Base-by-base conservation (phyloP, 148 eudicot genomes). In the Rhododendron simsii region DNA sequence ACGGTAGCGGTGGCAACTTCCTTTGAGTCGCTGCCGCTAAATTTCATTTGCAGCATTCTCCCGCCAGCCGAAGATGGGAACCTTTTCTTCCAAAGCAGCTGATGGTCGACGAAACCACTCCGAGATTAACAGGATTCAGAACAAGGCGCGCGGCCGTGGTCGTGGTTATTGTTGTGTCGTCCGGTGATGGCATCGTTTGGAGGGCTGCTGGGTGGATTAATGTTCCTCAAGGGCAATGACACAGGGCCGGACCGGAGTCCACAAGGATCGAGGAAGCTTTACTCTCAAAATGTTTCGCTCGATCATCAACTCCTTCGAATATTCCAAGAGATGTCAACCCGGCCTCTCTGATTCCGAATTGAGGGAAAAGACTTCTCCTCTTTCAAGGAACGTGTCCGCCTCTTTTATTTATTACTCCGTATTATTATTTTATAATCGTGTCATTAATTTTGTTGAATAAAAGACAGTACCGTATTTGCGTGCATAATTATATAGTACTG, bases 141-240 rank as follows among this genome's bases (percentile, higher is more conserved):
- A 86, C 81, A 14, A 23, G 85, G 85, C 44, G 80, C 20, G 7
- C 7, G 7, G 47, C 41, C 47, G 26, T 45, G 69, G 7, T 44
- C 47, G 12, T 78, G 44, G 7, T 78, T 44, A 0, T 39, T 37
- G 21, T 78, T 53, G 13, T 59, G 41, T 0, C n/a, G 53, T 53
- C 7, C 33, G 44, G 76, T 89, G 76, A 23, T 76, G 86, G 93
- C 91, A 21, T 85, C 90, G 5, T 83, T 92, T 74, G 96, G 96
- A 78, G 95, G 96, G 23, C 86, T 94, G 26, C 86, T 94, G 26
- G 91, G 96, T 30, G 93, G 98, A 30, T 30, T 30, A 30, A 84
- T 94, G 3, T 94, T 94, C 2, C 93, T 95, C 85, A 92, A 87
- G 81, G 97, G 95, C 8, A 86, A 87, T 6, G 98, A 94, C 84